Evolutionary conservation across 2,329 filamentous ascomycete species (phyloP), one percentile per base, ranked within the genome.

Genomic region (Fusarium equiseti): DNA sequence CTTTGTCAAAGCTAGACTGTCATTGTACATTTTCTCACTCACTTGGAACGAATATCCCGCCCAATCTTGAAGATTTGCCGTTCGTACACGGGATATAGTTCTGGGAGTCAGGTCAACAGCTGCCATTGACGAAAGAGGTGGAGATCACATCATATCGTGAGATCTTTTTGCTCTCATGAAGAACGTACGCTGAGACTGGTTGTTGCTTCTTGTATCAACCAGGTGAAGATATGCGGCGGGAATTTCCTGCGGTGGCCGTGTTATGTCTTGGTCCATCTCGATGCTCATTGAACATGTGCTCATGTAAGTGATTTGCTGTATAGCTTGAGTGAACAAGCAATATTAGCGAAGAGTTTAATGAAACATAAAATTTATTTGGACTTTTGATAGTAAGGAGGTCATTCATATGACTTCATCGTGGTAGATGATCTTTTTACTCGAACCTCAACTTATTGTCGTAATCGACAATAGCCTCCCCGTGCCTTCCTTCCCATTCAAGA

Each of bases 1-100:
- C 44, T 72, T 16, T 69, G 70, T 44, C 20, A 59, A 15, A 18
- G 18, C 15, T 12, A 22, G 16, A 27, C 8, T 22, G 8, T 42
- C 9, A 16, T 45, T 46, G 16, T 8, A 7, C 13, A n/a, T 13
- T 27, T 27, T 38, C 5, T 11, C 4, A 52, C 76, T 46, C 70
- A 81, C 80, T 80, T 81, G 48, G 77, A 76, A 5, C 63, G 59
- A 8, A 78, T 75, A 59, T 81, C 77, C 60, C 79, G 75, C n/a
- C 80, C 79, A 63, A 81, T 77, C 59, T 74, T 80, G 55, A 81
- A 73, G 45, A 81, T 77, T 31, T 78, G 73, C 26, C 73, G 60
- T 42, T 77, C 72, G 66, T 69, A 75, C 15, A 80, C 65, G 7
- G 79, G 72, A 58, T 79, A 65, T 35, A 79, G 42, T 51, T 74